Percentiles rank a stretch among this genome's conserved stretches.
These are phyloP conservation scores for Pseudognaphalium luteoalbum DNA, from an alignment of 129 eudicot species.

Conservation along the genomic window DNA sequence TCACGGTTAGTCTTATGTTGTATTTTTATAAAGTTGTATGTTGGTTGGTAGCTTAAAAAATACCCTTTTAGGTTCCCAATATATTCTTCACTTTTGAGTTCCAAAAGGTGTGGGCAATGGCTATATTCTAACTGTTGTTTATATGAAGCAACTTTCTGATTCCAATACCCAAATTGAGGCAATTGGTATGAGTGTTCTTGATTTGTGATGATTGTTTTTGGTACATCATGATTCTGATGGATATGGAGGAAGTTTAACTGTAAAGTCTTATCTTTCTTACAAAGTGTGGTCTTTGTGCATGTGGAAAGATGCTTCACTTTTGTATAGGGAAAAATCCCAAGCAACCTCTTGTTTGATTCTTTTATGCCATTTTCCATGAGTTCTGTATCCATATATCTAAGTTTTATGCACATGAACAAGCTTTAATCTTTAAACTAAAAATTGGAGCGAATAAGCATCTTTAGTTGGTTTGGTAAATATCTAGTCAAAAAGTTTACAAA, in stretches of 20 bases:
- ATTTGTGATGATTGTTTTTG: background rate
- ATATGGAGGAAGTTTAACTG: conserved; percentile 19
- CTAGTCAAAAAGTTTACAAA: background rate
- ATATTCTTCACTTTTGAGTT: conserved; percentile 17
- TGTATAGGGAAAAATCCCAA: conserved; percentile 21
- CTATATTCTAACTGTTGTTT: background rate
- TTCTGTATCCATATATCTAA: background rate
- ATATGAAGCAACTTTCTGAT: conserved; percentile 14
- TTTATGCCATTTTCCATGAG: conserved; percentile 10
- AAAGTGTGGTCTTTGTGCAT: conserved; percentile 18
- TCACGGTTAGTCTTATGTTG: background rate
- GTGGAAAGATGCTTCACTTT: conserved; percentile 30
- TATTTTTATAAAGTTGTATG: conserved; percentile 9
- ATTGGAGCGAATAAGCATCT: background rate
- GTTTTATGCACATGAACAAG: background rate
- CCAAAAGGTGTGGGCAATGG: background rate
- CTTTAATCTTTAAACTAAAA: background rate
- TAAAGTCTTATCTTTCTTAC: background rate
- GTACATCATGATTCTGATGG: conserved; percentile 4
- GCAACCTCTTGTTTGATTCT: conserved; percentile 30
- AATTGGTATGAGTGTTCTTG: conserved; percentile 23
- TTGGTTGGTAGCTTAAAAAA: background rate
- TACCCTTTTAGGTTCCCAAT: background rate
- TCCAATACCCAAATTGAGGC: conserved; percentile 15
- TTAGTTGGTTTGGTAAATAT: background rate